Evolutionary conservation across 352 stramenopile species (phyloP).

Genomic region (Blastocystis sp.): DNA sequence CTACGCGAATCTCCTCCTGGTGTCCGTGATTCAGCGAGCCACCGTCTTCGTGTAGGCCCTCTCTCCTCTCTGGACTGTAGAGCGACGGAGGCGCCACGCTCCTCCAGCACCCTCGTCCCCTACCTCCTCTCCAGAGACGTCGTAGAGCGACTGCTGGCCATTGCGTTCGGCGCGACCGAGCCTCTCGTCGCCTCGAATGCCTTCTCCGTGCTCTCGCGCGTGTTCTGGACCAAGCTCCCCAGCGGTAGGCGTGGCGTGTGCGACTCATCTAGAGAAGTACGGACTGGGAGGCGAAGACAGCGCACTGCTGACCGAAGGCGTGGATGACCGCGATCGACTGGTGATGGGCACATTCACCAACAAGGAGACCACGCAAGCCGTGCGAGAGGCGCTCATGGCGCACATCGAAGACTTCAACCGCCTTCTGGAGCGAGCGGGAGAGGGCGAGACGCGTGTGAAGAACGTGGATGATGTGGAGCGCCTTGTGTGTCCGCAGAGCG

Average conservation of each 20-base stretch:
- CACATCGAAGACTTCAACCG: slow-evolving; percentile 8
- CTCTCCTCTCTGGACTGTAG: not conserved
- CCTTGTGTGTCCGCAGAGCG: slow-evolving; percentile 15
- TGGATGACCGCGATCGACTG: slow-evolving; percentile 46
- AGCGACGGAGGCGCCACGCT: not conserved
- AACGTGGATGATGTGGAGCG: not conserved
- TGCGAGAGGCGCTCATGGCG: not conserved
- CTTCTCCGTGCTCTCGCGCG: slow-evolving; percentile 26
- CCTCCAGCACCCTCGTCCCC: not conserved
- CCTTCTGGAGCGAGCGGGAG: not conserved
- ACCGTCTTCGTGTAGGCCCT: slow-evolving; percentile 56
- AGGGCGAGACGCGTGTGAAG: not conserved
- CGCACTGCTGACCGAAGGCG: slow-evolving; percentile 33
- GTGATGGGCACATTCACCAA: slow-evolving; percentile 50
- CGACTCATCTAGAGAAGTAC: slow-evolving; percentile 2
- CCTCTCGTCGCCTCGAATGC: slow-evolving; percentile 2
- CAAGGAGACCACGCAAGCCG: not conserved
- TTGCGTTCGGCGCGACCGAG: slow-evolving; percentile 15
- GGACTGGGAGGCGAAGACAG: slow-evolving; percentile 59
- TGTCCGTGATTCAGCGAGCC: slow-evolving; percentile 52
- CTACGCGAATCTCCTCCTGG: slow-evolving; percentile 3
- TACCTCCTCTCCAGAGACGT: slow-evolving; percentile 7
- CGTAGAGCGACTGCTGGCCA: not conserved
- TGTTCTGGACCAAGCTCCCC: slow-evolving; percentile 53
- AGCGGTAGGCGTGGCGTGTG: not conserved